Evolutionary conservation across 192 early-diverging fungal species (phyloP).

Genomic region (Borealophlyctis nickersoniae): DNA sequence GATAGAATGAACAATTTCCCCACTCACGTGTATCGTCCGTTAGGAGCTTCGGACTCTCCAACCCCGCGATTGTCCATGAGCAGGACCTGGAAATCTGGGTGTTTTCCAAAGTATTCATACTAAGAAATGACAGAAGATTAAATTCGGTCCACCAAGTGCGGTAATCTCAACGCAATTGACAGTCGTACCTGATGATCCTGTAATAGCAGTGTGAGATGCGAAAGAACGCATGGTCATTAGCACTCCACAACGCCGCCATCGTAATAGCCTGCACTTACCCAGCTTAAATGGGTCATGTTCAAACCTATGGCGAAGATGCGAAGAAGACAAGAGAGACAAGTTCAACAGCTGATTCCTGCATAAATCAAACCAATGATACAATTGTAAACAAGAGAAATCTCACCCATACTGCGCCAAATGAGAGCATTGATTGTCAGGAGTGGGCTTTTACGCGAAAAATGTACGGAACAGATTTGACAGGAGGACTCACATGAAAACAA

Average conservation of each 20-base stretch:
- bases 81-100: slow-evolving; percentile 62
- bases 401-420: slow-evolving; percentile 43
- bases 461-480: too few species aligned
- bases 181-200: slow-evolving; percentile 1
- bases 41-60: slow-evolving; percentile 51
- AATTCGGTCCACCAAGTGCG: neutral
- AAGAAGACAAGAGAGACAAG: slow-evolving; percentile 14
- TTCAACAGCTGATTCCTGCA: neutral
- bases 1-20: slow-evolving; percentile 26
- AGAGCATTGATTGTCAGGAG: too few species aligned
- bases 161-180: neutral
- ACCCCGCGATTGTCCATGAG: slow-evolving; percentile 78
- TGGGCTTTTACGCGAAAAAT: too few species aligned
- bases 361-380: neutral
- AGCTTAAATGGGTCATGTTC: slow-evolving; percentile 21
- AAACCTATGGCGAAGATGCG: slow-evolving; percentile 5
- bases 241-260: too few species aligned
- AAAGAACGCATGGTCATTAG: too few species aligned
- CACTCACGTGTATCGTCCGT: slow-evolving; percentile 49
- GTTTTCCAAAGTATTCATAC: slow-evolving; percentile 60
- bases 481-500: slow-evolving; percentile 54
- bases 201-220: too few species aligned
- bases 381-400: neutral
- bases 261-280: too few species aligned
- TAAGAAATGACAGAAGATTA: slow-evolving; percentile 29